Evolutionary conservation across 2,329 filamentous ascomycete species (phyloP), one percentile per base, ranked within the genome.

Genomic region (Clarireedia sp.): DNA sequence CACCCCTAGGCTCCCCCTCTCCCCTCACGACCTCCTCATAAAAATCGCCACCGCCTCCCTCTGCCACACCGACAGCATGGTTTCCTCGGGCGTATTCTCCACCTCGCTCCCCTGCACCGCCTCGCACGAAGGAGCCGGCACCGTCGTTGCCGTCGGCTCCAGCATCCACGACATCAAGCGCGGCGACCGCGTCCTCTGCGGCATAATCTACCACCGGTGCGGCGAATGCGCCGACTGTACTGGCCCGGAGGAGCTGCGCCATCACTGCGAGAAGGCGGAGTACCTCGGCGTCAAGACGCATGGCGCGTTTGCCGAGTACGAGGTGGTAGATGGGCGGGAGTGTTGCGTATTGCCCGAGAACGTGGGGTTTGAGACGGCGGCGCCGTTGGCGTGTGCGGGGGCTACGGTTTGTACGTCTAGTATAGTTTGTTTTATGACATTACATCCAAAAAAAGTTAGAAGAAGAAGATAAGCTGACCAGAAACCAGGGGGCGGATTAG

Each of bases 31-130:
- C 59, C 69, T 86, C n/a, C 74, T 84, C 37, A 72, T 85, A 63
- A 81, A 80, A 66, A 71, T 82, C 47, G 79, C 78, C 52, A 14
- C 40, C 3, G 80, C 78, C 9, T 81, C 78, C 1, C 75, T 82
- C 63, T 85, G 81, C 70, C 81, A 85, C 70, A 84, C 82, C 0
- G 81, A 85, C 69, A 67, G 68, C 58, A 80, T 83, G 77, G 78
- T 82, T 3, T 62, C 64, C 6, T 63, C 70, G 2, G 81, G 81
- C 48, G 67, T 73, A 46, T 77, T 83, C 65, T 67, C 65, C 6
- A 72, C 73, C 0, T 54, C 66, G 3, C 70, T 83, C 1, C 80
- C 81, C 0, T 71, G 73, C 55, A 82, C 74, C 8, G 78, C 72
- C 6, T 83, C 78, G 57, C 58, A 67, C 33, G 65, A 67, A 58